Conservation (phyloP, 179 eudicot species). For the Pouteria campechiana region DNA sequence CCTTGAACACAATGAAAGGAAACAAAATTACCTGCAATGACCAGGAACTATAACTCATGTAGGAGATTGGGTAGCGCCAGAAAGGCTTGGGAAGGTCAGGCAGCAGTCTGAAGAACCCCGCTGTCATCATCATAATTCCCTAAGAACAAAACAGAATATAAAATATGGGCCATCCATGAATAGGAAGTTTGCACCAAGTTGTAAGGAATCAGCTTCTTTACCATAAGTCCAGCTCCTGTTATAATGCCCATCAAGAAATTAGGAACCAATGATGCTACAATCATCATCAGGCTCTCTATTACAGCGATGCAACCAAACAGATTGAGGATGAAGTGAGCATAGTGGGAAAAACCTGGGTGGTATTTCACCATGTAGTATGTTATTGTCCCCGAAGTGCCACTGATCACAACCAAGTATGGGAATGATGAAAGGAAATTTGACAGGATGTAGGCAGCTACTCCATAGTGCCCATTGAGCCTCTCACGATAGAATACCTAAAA, state of each 20-base stretch:
- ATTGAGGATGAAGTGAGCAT: conserved; percentile 31
- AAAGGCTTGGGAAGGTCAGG: conserved; percentile 73
- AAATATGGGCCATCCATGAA: neutral
- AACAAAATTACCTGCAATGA: conserved; percentile 64
- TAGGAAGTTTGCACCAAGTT: conserved; percentile 26
- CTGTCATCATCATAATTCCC: conserved; percentile 93
- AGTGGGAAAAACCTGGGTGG: conserved; percentile 40
- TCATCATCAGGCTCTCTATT: conserved; percentile 77
- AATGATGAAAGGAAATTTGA: conserved; percentile 58
- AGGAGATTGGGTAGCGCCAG: conserved; percentile 90
- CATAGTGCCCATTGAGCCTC: conserved; percentile 67
- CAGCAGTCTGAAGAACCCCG: conserved; percentile 75
- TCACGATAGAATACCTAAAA: conserved; percentile 57
- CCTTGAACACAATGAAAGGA: neutral
- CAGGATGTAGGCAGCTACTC: conserved; percentile 48
- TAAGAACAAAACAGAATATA: conserved; percentile 7
- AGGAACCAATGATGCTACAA: conserved; percentile 61
- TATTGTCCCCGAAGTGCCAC: conserved; percentile 36
- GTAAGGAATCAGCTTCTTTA: conserved; percentile 39
- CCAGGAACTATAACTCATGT: conserved; percentile 74
- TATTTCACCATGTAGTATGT: conserved; percentile 59
- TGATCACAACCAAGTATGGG: conserved; percentile 42
- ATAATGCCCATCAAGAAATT: conserved; percentile 65
- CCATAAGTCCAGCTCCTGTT: conserved; percentile 65
- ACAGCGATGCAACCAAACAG: conserved; percentile 50